These are phyloP conservation scores for Magnusiomyces magnusii DNA, from an alignment of 1,139 yeast genomes.

Conservation along the genomic window DNA sequence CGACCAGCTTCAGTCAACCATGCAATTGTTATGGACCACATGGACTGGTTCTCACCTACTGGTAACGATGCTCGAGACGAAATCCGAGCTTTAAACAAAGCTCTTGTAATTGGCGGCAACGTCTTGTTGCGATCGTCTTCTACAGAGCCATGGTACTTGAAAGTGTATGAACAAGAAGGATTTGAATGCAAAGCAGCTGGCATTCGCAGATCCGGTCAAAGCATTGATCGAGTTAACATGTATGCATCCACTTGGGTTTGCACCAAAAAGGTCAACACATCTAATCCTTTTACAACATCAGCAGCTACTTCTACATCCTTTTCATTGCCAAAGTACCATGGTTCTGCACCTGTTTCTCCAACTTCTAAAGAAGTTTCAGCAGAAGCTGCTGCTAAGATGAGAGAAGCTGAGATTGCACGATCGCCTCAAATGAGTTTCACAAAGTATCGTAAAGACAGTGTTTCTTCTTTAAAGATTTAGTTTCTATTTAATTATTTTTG, in stretches of 20 bases:
- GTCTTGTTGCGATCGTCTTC: conserved; percentile 75
- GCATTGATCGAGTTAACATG: conserved; percentile 78
- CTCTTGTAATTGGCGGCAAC: conserved; percentile 60
- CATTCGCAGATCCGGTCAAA: conserved; percentile 50
- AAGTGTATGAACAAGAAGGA: conserved; percentile 57
- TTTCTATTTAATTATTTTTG: no score
- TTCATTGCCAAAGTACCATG: neutral
- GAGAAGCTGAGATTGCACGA: conserved; percentile 5
- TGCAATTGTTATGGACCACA: conserved; percentile 84
- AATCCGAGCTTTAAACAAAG: conserved; percentile 54
- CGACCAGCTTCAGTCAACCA: conserved; percentile 57
- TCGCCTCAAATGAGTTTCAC: neutral
- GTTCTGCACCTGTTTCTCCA: neutral
- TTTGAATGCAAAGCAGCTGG: conserved; percentile 64
- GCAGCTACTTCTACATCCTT: neutral
- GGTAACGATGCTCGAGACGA: conserved; percentile 60
- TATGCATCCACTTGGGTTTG: conserved; percentile 86
- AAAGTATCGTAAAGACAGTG: neutral
- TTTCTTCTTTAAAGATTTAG: conserved; percentile 5
- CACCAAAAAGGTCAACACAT: conserved; percentile 37
- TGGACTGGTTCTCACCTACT: conserved; percentile 79
- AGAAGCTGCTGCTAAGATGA: neutral
- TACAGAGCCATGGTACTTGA: conserved; percentile 67
- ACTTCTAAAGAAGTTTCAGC: neutral
- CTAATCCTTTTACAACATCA: neutral